These are phyloP conservation scores for Tricholoma sp. DNA, from an alignment of 768 basidiomycete species.

Conservation along the genomic window DNA sequence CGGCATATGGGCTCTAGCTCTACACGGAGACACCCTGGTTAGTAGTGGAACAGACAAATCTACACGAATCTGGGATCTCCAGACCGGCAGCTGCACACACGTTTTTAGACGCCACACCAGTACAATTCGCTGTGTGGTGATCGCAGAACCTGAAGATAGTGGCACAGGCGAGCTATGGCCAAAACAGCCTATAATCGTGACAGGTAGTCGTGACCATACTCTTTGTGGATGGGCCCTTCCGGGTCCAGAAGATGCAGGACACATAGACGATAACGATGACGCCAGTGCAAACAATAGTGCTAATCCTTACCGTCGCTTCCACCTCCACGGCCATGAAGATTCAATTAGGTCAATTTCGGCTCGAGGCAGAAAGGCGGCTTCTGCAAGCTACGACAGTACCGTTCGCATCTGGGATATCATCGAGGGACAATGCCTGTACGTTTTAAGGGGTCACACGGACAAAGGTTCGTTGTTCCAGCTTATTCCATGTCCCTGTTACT, in stretches of 20 bases:
- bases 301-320: constrained; percentile 87
- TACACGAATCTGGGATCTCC: constrained; percentile 86
- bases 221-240: constrained; percentile 55
- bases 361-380: constrained; percentile 83
- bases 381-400: constrained; percentile 93
- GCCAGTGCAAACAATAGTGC: constrained; percentile 45
- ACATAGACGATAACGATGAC: constrained; percentile 43
- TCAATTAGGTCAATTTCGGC: constrained; percentile 90
- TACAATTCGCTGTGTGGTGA: constrained; percentile 92
- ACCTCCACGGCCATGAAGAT: constrained; percentile 84
- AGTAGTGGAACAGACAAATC: constrained; percentile 92
- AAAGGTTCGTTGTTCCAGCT: constrained; percentile 55
- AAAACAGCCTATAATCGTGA: constrained; percentile 65
- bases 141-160: constrained; percentile 79
- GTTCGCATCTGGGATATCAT: constrained; percentile 95
- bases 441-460: constrained; percentile 82
- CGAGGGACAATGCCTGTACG: constrained; percentile 74
- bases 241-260: constrained; percentile 65
- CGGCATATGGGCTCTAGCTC: constrained; percentile 95
- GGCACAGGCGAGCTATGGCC: constrained; percentile 67
- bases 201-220: constrained; percentile 67
- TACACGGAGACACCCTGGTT: constrained; percentile 81
- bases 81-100: constrained; percentile 79
- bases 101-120: constrained; percentile 95
- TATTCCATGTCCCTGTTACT: neutral